phyloP scores from a whole-genome alignment of 2,329 filamentous ascomycete genomes.

The Zasmidium cellare region DNA sequence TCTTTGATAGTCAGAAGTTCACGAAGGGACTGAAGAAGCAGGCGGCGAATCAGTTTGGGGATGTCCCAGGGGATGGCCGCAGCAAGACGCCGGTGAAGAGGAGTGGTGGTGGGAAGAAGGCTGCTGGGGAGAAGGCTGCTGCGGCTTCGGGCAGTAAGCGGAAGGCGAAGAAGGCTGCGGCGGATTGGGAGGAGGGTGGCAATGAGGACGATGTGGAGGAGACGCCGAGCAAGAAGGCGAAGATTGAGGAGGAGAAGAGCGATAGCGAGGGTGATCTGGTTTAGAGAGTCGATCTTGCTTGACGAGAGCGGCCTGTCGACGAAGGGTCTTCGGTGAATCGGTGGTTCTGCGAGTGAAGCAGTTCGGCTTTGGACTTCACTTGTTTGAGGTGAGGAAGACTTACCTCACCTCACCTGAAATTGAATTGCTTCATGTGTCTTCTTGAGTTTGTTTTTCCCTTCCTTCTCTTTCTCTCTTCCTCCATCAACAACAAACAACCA shows the following conservation, averaged over 20 bases:
- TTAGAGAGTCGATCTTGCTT: not conserved
- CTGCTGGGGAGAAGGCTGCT: constrained; percentile 1
- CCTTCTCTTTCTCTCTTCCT: not conserved
- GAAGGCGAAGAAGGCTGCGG: not conserved
- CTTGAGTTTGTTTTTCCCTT: not conserved
- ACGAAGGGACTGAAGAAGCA: constrained; percentile 8
- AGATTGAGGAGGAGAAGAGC: constrained; percentile 4
- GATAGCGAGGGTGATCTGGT: not conserved
- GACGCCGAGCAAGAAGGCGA: constrained; percentile 8
- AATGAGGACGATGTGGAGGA: constrained; percentile 3
- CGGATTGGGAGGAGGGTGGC: not conserved
- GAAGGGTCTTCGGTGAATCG: too few relatives aligned
- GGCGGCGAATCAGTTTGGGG: constrained; percentile 1
- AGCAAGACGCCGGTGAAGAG: not conserved
- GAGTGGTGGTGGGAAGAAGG: constrained; percentile 1
- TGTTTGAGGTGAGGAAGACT: too few relatives aligned
- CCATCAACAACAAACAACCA: not conserved
- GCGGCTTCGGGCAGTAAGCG: constrained; percentile 1
- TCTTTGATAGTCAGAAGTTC: constrained; percentile 3
- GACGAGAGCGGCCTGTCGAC: not conserved
- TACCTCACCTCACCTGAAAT: too few relatives aligned
- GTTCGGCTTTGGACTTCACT: too few relatives aligned
- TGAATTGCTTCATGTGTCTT: too few relatives aligned
- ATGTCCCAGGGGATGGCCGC: not conserved
- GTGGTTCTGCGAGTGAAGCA: too few relatives aligned